Conservation (phyloP, 2,329 filamentous ascomycete genomes). For the Ustilaginoidea virens region DNA sequence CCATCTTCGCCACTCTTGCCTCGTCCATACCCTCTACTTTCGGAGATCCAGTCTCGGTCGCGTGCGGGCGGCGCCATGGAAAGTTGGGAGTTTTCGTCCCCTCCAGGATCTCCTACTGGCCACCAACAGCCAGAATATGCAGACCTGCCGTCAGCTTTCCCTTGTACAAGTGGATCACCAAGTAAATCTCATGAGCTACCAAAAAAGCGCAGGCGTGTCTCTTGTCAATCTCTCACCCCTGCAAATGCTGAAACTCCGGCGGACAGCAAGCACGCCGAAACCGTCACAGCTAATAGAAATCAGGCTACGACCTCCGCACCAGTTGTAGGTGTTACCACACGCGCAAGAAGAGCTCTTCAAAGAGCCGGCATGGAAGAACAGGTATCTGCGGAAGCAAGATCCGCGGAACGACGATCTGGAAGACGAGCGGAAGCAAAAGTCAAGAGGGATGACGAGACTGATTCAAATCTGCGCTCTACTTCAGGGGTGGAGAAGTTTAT, state of each 20-base stretch:
- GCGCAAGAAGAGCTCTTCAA: slow-evolving; percentile 3
- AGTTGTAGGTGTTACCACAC: slow-evolving; percentile 1
- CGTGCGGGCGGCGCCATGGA: slow-evolving; percentile 17
- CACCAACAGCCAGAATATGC: slow-evolving; percentile 12
- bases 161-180: slow-evolving; percentile 6
- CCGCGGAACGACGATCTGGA: no score
- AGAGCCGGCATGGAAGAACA: background rate
- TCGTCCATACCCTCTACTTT: slow-evolving; percentile 33
- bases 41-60: slow-evolving; percentile 35
- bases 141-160: slow-evolving; percentile 6
- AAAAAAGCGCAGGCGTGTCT: background rate
- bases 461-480: no score
- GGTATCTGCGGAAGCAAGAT: background rate
- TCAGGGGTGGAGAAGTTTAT: no score
- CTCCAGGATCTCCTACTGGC: slow-evolving; percentile 33
- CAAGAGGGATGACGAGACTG: no score
- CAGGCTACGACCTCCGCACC: no score
- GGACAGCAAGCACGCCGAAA: no score
- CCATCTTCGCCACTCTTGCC: slow-evolving; percentile 44
- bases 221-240: slow-evolving; percentile 2
- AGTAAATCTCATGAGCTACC: slow-evolving; percentile 6
- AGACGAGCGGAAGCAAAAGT: no score
- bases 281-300: no score
- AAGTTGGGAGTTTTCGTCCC: slow-evolving; percentile 42
- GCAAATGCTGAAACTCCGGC: no score